Evolutionary conservation across 2,329 filamentous ascomycete species (phyloP).

Genomic region (Apiospora marii): DNA sequence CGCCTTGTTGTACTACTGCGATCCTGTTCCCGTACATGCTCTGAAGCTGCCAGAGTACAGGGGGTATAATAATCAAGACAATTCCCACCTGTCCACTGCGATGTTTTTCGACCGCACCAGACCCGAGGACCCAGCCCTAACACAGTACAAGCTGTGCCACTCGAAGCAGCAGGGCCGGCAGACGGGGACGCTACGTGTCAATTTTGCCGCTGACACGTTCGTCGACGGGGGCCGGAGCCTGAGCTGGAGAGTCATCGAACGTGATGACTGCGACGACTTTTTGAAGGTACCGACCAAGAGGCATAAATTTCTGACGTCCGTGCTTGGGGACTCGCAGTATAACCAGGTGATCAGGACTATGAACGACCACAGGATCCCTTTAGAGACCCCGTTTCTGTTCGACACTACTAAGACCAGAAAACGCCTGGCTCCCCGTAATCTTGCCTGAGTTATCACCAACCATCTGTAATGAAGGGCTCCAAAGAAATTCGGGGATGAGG

Average conservation of each 20-base stretch:
- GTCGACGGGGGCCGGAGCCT: background rate
- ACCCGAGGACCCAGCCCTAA: background rate
- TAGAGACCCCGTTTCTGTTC: background rate
- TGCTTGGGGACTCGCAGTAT: background rate
- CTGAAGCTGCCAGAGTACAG: background rate
- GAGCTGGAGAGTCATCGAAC: background rate
- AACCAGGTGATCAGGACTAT: background rate
- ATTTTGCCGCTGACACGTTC: background rate
- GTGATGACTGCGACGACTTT: too few species aligned
- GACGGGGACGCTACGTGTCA: background rate
- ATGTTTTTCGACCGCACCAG: background rate
- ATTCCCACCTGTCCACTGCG: background rate
- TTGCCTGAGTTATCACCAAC: background rate
- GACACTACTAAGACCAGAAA: background rate
- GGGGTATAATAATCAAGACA: too few species aligned
- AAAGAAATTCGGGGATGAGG: background rate
- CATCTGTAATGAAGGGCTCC: background rate
- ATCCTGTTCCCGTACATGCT: background rate
- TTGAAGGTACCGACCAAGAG: background rate
- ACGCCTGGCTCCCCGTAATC: background rate
- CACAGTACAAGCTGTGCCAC: background rate
- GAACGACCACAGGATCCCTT: background rate
- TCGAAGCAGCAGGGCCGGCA: background rate
- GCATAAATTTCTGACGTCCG: background rate
- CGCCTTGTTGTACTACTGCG: background rate